Evolutionary conservation across 2,329 filamentous ascomycete genomes (phyloP).

Genomic region (Metarhizium sp.): DNA sequence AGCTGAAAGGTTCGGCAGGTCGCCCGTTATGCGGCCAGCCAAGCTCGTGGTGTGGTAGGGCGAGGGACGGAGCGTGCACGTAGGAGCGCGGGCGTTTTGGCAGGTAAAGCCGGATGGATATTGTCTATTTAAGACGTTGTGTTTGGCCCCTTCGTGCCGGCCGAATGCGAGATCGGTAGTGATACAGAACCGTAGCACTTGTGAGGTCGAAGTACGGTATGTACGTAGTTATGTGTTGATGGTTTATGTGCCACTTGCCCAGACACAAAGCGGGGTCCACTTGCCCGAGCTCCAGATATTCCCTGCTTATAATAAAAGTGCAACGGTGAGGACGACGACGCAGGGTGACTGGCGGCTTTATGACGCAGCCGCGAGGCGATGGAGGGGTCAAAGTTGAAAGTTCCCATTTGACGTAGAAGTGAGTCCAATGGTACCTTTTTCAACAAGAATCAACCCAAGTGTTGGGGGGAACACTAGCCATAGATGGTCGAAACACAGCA

Average conservation of each 20-base stretch:
- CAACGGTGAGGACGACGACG: not conserved
- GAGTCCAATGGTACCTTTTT: not conserved
- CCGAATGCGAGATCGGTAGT: not conserved
- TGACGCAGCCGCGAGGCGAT: not conserved
- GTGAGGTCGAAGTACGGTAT: not conserved
- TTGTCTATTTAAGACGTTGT: not conserved
- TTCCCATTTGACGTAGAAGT: not conserved
- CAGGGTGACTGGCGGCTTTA: not conserved
- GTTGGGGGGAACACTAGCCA: no score
- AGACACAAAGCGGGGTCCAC: not conserved
- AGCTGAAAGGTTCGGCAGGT: conserved; percentile 11
- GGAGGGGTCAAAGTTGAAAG: not conserved
- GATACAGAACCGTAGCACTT: not conserved
- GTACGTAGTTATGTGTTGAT: not conserved
- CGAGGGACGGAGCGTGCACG: not conserved
- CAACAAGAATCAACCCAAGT: not conserved
- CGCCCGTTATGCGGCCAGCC: conserved; percentile 21
- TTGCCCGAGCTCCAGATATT: not conserved
- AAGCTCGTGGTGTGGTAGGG: conserved; percentile 1
- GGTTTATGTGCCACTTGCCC: not conserved
- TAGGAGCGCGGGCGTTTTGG: not conserved
- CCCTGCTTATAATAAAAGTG: not conserved
- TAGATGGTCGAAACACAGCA: no score
- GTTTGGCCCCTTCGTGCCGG: not conserved
- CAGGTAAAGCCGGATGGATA: not conserved